Evolutionary conservation across 1,284 basidiomycete species (phyloP).

Genomic region (Trichosporon inkin): DNA sequence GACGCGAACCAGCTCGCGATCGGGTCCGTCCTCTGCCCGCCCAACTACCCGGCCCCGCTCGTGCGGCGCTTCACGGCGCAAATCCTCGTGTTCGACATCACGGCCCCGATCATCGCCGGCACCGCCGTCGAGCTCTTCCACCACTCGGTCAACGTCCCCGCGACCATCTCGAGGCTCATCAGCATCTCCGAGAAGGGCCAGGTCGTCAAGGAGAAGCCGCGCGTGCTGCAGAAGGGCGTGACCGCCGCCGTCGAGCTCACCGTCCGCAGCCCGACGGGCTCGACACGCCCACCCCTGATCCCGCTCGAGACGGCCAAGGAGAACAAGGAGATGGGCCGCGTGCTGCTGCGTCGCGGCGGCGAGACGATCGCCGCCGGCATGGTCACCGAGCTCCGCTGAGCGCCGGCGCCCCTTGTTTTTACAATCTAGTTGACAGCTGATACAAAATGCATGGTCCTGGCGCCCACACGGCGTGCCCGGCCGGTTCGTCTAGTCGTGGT

Average conservation of each 20-base stretch:
- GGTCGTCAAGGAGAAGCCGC: constrained; percentile 71
- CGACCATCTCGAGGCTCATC: constrained; percentile 73
- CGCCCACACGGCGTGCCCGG: too few relatives aligned
- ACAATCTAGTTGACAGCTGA: background rate
- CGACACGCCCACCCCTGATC: constrained; percentile 58
- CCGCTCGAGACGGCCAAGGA: constrained; percentile 78
- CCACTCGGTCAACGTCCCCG: constrained; percentile 87
- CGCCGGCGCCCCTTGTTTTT: too few relatives aligned
- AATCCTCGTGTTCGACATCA: constrained; percentile 89
- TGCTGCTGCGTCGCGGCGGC: constrained; percentile 79
- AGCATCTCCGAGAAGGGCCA: constrained; percentile 75
- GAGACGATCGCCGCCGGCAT: constrained; percentile 88
- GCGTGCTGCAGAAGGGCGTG: constrained; percentile 73
- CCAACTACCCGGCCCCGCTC: constrained; percentile 64
- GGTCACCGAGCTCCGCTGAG: constrained; percentile 17
- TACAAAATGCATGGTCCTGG: constrained; percentile 1
- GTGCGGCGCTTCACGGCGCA: constrained; percentile 74
- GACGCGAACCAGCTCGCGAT: constrained; percentile 83
- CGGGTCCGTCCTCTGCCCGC: constrained; percentile 83
- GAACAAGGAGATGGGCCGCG: constrained; percentile 97
- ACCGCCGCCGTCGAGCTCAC: constrained; percentile 83
- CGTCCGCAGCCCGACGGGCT: constrained; percentile 57
- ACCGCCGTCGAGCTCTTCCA: constrained; percentile 89
- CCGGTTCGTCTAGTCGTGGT: constrained; percentile 32
- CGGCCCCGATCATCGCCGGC: constrained; percentile 82